Evolutionary conservation across 192 early-diverging fungal genomes (phyloP), one percentile per base, ranked within the genome.

Genomic region (Dispira simplex): DNA sequence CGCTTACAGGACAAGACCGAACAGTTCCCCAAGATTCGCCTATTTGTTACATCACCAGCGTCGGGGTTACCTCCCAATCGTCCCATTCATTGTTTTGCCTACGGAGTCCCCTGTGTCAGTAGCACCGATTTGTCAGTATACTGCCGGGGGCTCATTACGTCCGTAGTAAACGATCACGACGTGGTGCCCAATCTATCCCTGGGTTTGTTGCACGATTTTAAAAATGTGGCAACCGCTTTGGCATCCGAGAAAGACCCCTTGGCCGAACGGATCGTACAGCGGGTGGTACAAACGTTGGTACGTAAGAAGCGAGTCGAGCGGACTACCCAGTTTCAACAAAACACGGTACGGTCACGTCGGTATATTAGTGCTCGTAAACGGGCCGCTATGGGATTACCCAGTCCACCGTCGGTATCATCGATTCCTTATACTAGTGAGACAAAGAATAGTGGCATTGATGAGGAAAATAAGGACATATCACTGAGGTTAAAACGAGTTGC

Each of bases 21-120:
- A 39, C 32, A 39, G 32, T 39, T 39, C 32, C 48, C 48, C 16
- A 16, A 23, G 48, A 8, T 58, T 39, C 76, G 80, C 0, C 80
- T 71, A 11, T 88, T 88, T 69, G 86, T 81, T 0, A 88, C 84
- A 10, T 76, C 82, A 1, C 71, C 72, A 23, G 67, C 66, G 16
- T 84, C 84, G 2, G 84, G 83, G 16, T 67, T 90, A 55, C 90
- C 91, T 1, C 62, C 75, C 0, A 80, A 77, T 46, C 81, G 91
- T 16, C 80, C 84, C 21, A 83, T 96, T 63, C 89, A 90, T 63
- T 90, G 89, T 64, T 92, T 86, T 60, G 82, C 86, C 23, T 96
- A 83, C 66, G 93, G 90, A 21, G 77, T 83, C n/a, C 91, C 93
- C 0, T 85, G 85, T 63, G 81, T 85, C 25, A 84, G 87, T 60